Evolutionary conservation across 495 filamentous ascomycete species (phyloP), one percentile per base, ranked within the genome.

Genomic region (Aspergillus haitiensis): DNA sequence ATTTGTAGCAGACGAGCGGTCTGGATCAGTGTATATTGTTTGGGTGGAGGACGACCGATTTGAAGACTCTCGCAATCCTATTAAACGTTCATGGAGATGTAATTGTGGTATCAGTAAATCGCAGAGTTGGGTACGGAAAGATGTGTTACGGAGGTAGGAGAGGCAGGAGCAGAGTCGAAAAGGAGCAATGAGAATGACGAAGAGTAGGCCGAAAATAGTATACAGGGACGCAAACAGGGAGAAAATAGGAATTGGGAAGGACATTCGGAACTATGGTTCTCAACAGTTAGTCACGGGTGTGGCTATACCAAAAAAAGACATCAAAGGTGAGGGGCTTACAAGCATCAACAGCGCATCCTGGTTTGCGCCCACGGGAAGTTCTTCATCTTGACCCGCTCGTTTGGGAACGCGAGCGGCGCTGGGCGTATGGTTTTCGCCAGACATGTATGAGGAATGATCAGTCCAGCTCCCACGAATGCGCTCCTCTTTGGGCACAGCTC

Each of bases 241-340:
- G 65, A 80, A 75, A n/a, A 81, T 45, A 8, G 80, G 80, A 16
- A 81, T 68, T 3, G 78, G 72, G 18, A 75, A 46, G 46, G 80
- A 81, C 36, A 82, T 72, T 55, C 79, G 78, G 62, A 81, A 73
- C 81, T 83, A 59, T 11, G 40, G 58, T 36, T 36, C 48, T n/a
- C 46, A 42, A 49, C 58, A 54, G 61, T 68, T 60, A 68, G 63
- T 55, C 27, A 56, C 51, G 46, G 55, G 44, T 15, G 6, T 16
- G 15, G 27, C 3, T 27, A 27, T 27, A 47, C 44, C 21, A 40
- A 40, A 42, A 27, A 0, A 39, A 33, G 32, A 32, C 15, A 21
- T 18, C 45, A 39, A 21, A 31, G 15, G 34, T 6, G 40, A 36
- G 18, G 21, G 18, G 40, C 71, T 61, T 62, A 78, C 75, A 55